Evolutionary conservation across 1,284 basidiomycete genomes (phyloP), one percentile per base, ranked within the genome.

Genomic region (Ustilago trichophora): DNA sequence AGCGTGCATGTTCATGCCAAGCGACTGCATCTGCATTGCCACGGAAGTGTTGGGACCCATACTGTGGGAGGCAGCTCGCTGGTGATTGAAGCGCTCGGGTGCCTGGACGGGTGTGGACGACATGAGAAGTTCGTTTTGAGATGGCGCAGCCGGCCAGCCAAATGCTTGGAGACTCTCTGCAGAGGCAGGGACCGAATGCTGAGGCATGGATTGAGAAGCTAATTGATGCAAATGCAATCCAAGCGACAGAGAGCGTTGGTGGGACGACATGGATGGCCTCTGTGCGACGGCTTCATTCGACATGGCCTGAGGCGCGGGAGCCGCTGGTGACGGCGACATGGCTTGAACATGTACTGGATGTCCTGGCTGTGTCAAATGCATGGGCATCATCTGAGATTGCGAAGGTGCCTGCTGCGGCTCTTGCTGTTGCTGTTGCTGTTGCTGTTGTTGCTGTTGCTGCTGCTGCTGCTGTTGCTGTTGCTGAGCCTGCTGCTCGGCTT

Each of bases 181-280:
- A 11, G 56, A 60, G 18, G 52, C 53, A 3, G 67, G 56, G 10
- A 57, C 38, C 4, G 60, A 57, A 3, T 64, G 60, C 41, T 55
- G 60, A 18, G 56, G 53, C 51, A 64, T 60, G 19, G 60, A 25
- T 8, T 60, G 55, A 0, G 56, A 52, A 4, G 56, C 36, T 24
- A 70, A 15, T 25, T 64, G 55, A 21, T 70, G 67, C 44, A 70
- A 26, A 35, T 70, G 60, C 29, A 70, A 6, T 10, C 67, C 67
- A 15, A 70, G 21, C 2, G 67, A 70, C 3, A 59, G 31, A 7
- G 67, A 70, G 8, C 67, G 60, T n/a, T 70, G 67, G 42, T 70
- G 67, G n/a, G 59, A 40, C 9, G 45, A 35, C 35, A 54, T 36
- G 13, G 47, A 32, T 8, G 53, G 65, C 36, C 54, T 41, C 22